Conservation (phyloP, 2,329 filamentous ascomycete species). For the Balansia obtecta region DNA sequence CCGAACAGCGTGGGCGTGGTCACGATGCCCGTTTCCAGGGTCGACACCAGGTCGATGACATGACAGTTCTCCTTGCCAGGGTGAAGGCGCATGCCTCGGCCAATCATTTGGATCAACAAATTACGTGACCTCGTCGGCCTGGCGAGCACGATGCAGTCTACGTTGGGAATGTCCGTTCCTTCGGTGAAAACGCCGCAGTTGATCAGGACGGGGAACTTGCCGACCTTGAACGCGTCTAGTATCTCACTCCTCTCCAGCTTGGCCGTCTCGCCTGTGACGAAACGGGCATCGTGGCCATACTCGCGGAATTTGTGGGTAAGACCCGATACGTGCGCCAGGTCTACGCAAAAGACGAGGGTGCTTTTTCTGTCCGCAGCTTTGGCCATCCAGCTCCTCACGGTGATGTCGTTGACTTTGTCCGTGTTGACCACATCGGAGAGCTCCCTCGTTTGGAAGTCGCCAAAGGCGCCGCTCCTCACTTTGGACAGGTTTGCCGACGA, state of each 20-base stretch:
- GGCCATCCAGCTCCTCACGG: constrained; percentile 73
- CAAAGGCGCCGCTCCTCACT: constrained; percentile 46
- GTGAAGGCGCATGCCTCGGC: constrained; percentile 76
- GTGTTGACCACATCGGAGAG: constrained; percentile 79
- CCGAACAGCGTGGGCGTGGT: constrained; percentile 90
- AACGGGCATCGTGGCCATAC: constrained; percentile 70
- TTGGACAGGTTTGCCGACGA: constrained; percentile 68
- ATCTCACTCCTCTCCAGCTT: constrained; percentile 54
- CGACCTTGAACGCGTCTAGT: constrained; percentile 62
- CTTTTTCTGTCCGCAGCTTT: constrained; percentile 65
- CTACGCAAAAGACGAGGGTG: constrained; percentile 89
- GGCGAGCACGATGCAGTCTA: constrained; percentile 83
- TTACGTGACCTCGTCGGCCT: constrained; percentile 88
- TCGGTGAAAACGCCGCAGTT: constrained; percentile 97
- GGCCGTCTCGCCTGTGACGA: constrained; percentile 73
- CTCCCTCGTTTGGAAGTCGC: constrained; percentile 71
- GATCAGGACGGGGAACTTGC: constrained; percentile 73
- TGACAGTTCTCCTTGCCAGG: constrained; percentile 79
- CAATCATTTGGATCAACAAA: constrained; percentile 93
- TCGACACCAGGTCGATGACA: constrained; percentile 91
- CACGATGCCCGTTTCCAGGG: constrained; percentile 69
- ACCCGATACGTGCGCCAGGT: constrained; percentile 66
- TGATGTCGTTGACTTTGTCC: constrained; percentile 65
- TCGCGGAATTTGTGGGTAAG: constrained; percentile 66
- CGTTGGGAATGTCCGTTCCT: constrained; percentile 93